Conservation (phyloP, 495 filamentous ascomycete species). For the Hapsidospora chrysogenum region DNA sequence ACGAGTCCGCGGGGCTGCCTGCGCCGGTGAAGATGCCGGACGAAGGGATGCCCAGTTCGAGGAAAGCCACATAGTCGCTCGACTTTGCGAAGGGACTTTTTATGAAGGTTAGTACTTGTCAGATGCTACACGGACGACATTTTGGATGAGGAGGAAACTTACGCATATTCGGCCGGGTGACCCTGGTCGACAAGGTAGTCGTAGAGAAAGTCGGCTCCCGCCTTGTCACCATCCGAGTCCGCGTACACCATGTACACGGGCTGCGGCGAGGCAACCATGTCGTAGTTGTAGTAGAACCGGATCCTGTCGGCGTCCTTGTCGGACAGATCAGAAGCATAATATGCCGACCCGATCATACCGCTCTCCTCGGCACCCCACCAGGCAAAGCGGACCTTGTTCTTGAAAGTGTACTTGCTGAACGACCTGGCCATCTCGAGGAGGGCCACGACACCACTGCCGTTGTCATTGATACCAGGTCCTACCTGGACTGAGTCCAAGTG, state of each 20-base stretch:
- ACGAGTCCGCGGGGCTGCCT: constrained; percentile 21
- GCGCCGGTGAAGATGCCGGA: constrained; percentile 32
- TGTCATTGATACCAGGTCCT: constrained; percentile 20
- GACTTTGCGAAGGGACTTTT: constrained; percentile 25
- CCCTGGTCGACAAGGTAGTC: constrained; percentile 18
- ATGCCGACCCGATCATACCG: constrained; percentile 21
- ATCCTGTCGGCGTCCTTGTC: constrained; percentile 17
- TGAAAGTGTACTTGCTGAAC: constrained; percentile 12
- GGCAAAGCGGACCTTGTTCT: constrained; percentile 24
- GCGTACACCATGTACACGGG: constrained; percentile 19
- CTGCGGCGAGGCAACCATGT: constrained; percentile 35
- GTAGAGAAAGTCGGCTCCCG: constrained; percentile 13
- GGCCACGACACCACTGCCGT: constrained; percentile 19
- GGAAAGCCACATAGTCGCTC: constrained; percentile 26
- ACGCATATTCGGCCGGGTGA: constrained; percentile 4
- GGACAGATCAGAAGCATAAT: constrained; percentile 26
- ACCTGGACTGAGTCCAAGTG: constrained; percentile 28
- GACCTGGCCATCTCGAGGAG: constrained; percentile 21
- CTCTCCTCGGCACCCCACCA: constrained; percentile 36
- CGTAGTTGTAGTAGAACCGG: constrained; percentile 27
- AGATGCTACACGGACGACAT: too few relatives aligned
- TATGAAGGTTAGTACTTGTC: constrained; percentile 17
- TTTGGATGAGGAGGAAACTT: too few relatives aligned
- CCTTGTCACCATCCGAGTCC: background rate
- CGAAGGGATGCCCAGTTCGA: constrained; percentile 25